A percentile compares a stretch with the other conserved stretches of the same genome.
These are phyloP conservation scores for Didymella pomorum DNA, from an alignment of 2,329 filamentous ascomycete species.

Conservation along the genomic window DNA sequence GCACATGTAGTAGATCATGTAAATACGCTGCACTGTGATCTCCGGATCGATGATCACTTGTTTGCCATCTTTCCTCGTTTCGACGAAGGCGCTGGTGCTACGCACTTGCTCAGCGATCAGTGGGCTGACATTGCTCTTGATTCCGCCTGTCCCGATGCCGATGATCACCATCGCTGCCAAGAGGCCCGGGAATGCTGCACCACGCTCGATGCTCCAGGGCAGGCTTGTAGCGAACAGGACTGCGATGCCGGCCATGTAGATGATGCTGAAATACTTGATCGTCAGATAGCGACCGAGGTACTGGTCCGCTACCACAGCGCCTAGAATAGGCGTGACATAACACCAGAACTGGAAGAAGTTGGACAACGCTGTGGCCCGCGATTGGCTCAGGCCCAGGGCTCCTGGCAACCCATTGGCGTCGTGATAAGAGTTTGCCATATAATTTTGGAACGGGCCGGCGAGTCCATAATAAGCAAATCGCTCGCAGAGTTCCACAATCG, in stretches of 20 bases:
- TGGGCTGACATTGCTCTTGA: constrained; percentile 77
- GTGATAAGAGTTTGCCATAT: constrained; percentile 55
- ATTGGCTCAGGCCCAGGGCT: constrained; percentile 53
- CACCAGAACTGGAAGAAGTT: constrained; percentile 60
- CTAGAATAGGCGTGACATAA: constrained; percentile 57
- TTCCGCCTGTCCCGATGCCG: constrained; percentile 79
- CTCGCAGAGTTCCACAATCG: constrained; percentile 59
- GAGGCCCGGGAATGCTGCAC: constrained; percentile 69
- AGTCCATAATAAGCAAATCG: constrained; percentile 58
- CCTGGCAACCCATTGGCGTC: constrained; percentile 53
- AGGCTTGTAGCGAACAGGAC: constrained; percentile 72
- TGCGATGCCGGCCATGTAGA: constrained; percentile 71
- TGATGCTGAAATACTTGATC: constrained; percentile 69
- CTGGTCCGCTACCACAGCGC: constrained; percentile 68
- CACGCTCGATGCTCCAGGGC: constrained; percentile 67
- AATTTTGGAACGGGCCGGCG: constrained; percentile 60
- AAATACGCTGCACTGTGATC: constrained; percentile 57
- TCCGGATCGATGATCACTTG: constrained; percentile 56
- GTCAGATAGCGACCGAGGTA: constrained; percentile 75
- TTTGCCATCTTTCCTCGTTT: constrained; percentile 49
- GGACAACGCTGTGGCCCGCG: constrained; percentile 55
- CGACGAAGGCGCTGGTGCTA: constrained; percentile 53
- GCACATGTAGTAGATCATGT: constrained; percentile 72
- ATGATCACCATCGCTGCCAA: constrained; percentile 71
- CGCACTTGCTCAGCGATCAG: constrained; percentile 59